Base-by-base conservation (phyloP, 768 basidiomycete species). In the Russula dissimulans region DNA sequence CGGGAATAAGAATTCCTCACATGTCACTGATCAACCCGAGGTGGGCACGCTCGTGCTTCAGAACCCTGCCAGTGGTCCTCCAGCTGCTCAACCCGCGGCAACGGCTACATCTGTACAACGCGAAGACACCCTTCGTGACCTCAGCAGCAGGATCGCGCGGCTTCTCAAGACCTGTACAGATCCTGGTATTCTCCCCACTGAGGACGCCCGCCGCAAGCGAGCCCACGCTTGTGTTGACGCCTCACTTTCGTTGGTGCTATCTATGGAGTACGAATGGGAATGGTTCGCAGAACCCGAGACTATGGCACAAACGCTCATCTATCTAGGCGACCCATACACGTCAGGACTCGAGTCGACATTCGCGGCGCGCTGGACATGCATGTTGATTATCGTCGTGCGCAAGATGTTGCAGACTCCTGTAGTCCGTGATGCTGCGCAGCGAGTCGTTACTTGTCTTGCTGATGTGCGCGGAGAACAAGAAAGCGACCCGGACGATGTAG, bases 181-280 rank as follows among this genome's bases (percentile, higher is more conserved):
- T 10, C 48, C 57, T 12, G 62, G 57, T 6, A 46, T 55, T 29
- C 53, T 63, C 15, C 49, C 41, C 6, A 45, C 46, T 12, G 49
- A 59, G 17, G 42, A 47, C 0, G 54, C 46, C 3, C 62, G 62
- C 5, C 53, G 48, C 45, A 54, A 52, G 41, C 62, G 62, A 3
- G 62, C 62, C 15, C 57, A 41, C 31, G 57, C 57, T 12, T 62
- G 61, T 48, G 38, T 62, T 42, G 57, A 58, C n/a, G 61, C 61
- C 0, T 41, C 57, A 31, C 41, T 63, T 1, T 54, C 57, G 18
- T 57, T 63, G 17, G 57, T 63, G 12, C 53, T 63, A 10, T 58
- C 56, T 47, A 55, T 59, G 57, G 34, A 63, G 5, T 34, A 47
- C 47, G 43, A 59, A 7, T 63, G 62, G 62, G 47, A 55, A n/a